These are phyloP conservation scores for Calycina herbarum DNA, from an alignment of 2,329 filamentous ascomycete genomes.

Conservation along the genomic window DNA sequence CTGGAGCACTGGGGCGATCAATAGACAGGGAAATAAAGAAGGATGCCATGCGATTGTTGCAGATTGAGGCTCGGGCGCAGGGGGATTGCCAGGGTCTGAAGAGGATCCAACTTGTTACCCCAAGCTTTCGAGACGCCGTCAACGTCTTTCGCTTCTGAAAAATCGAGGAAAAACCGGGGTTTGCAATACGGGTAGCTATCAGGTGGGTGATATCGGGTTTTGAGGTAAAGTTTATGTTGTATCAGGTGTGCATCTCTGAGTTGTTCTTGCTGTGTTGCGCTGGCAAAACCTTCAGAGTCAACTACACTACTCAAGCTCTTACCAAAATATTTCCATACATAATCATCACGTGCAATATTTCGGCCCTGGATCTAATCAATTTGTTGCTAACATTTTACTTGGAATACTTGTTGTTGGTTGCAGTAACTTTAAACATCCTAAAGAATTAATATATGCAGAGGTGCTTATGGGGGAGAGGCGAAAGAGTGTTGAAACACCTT, in stretches of 20 bases:
- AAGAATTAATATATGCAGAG: no score
- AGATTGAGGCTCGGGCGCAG: slow-evolving; percentile 22
- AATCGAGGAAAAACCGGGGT: background rate
- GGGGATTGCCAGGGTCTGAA: slow-evolving; percentile 19
- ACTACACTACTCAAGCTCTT: background rate
- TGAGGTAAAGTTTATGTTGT: background rate
- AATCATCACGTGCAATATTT: background rate
- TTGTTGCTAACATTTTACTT: no score
- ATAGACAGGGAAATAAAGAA: slow-evolving; percentile 19
- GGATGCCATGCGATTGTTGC: slow-evolving; percentile 20
- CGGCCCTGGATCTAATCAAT: background rate
- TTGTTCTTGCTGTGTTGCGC: background rate
- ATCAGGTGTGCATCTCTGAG: background rate
- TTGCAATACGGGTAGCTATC: background rate
- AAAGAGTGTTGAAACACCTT: no score
- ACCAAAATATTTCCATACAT: background rate
- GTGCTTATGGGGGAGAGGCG: no score
- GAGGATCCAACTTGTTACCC: slow-evolving; percentile 9
- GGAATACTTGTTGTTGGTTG: no score
- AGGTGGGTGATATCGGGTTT: background rate
- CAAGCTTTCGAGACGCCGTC: background rate
- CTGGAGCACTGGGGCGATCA: slow-evolving; percentile 16
- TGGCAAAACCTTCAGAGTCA: background rate
- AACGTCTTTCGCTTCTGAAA: background rate
- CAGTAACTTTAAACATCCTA: no score